Base-by-base conservation (phyloP, 306 rosid species). In the Malus domestica region DNA sequence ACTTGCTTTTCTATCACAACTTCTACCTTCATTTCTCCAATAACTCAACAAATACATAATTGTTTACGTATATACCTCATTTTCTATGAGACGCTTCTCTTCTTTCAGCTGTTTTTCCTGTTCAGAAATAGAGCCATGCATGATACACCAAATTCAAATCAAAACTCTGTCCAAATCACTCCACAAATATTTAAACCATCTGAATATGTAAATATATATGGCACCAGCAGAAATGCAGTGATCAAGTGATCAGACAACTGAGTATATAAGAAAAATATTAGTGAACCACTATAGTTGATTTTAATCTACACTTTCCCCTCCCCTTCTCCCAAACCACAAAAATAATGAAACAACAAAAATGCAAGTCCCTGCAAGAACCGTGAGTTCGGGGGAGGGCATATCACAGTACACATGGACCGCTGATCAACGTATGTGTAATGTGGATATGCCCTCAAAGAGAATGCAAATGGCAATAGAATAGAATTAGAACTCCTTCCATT, bases 61-160 rank as follows among this genome's bases (percentile, higher is more conserved):
- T 59, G 6, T 49, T 4, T 25, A 59, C 6, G 4, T 5, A 35
- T 5, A 10, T 58, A 79, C 79, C 78, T 72, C 74, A 10, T 51
- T 49, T 67, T 73, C 55, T 63, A 73, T 10, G 11, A 7, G 38
- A 13, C 16, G 32, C n/a, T 66, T 73, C 62, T 67, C 79, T 63
- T 63, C 33, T 16, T 23, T 35, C 69, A 67, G 83, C 42, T 67
- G 42, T 20, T 79, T 57, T 67, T 32, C 70, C 83, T 79, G 74
- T 67, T 67, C 69, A 73, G 22, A 18, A 15, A 0, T 51, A 15
- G 55, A 51, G 55, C 20, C 20, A 51, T 51, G 55, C 20, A 51
- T 15, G 5, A 16, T 18, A 11, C 23, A 61, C 18, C 45, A 33
- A 70, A 4, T 14, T 70, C 76, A 49, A 16, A 66, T 73, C 62